Base-by-base conservation (phyloP, 768 basidiomycete species). In the Lentinus tigrinus region DNA sequence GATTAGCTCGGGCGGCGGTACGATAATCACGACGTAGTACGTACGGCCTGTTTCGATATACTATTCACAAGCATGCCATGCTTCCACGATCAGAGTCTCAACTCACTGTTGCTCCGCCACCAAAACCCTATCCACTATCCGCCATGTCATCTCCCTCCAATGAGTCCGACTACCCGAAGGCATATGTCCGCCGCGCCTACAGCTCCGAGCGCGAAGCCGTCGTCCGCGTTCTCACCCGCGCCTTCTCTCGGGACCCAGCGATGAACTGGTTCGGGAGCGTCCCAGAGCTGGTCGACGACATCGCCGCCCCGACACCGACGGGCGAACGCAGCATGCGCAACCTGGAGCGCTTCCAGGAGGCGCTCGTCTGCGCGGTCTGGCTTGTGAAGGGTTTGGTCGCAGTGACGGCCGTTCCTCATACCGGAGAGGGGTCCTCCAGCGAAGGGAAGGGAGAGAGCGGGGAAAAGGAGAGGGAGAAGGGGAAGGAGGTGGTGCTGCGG, bases 201-300 rank as follows among this genome's bases (percentile, higher is more conserved):
- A 21, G n/a, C 2, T 24, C 46, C 10, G 65, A 66, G 28, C 48
- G 53, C 36, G 34, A 53, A 17, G 40, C 48, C 8, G 53, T 59
- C 14, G 60, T 58, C 16, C 37, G 38, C 31, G 54, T 60, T 13
- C 59, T 58, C 23, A 52, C 62, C 6, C 65, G 63, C 13, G 65
- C 65, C 1, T 65, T 66, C 50, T 46, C 52, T 0, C 28, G 46
- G 31, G 67, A 68, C 56, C 65, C 67, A 8, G 14, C 50, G 17
- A 63, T 63, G 62, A 65, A 65, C 60, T 66, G 65, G 61, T 60
- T 60, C 51, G 61, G 67, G 4, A n/a, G 55, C 27, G 61, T 60
- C 3, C 42, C 21, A 14, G 36, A 36, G 48, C 37, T 54, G 52
- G 17, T 47, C 19, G 24, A 37, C 9, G 52, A 51, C 39, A 38